A percentile compares a stretch with the other conserved stretches of the same genome.
These are phyloP conservation scores for Linnemannia zychae DNA, from an alignment of 192 early-diverging fungal species.

Conservation along the genomic window DNA sequence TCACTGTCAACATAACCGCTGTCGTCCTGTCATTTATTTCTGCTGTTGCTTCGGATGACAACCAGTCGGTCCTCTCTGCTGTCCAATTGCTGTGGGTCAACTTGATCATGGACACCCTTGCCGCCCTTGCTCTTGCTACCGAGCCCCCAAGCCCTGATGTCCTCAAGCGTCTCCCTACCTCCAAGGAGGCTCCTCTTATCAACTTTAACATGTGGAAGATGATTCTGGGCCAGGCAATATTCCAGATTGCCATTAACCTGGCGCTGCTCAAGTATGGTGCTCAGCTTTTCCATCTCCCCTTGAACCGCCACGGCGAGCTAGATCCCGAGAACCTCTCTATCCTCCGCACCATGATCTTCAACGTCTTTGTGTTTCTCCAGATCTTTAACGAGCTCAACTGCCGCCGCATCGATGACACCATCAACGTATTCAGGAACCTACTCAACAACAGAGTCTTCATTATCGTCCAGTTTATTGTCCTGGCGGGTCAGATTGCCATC, in stretches of 20 bases:
- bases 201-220: slow-evolving; percentile 91
- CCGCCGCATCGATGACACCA: slow-evolving; percentile 78
- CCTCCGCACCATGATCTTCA: slow-evolving; percentile 88
- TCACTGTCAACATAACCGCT: slow-evolving; percentile 84
- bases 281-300: slow-evolving; percentile 68
- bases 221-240: slow-evolving; percentile 90
- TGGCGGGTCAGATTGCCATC: slow-evolving; percentile 84
- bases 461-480: slow-evolving; percentile 77
- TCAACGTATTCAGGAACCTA: slow-evolving; percentile 92
- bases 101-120: slow-evolving; percentile 94
- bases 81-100: slow-evolving; percentile 96
- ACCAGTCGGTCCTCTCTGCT: slow-evolving; percentile 83
- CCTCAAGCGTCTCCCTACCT: slow-evolving; percentile 81
- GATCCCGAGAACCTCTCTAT: slow-evolving; percentile 51
- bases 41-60: slow-evolving; percentile 71
- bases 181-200: slow-evolving; percentile 83
- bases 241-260: slow-evolving; percentile 87
- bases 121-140: slow-evolving; percentile 89
- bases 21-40: slow-evolving; percentile 79
- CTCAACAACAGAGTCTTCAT: slow-evolving; percentile 84
- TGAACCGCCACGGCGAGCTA: slow-evolving; percentile 22
- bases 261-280: slow-evolving; percentile 68
- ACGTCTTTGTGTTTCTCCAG: slow-evolving; percentile 93
- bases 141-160: slow-evolving; percentile 91
- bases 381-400: slow-evolving; percentile 96